phyloP scores from a whole-genome alignment of 306 rosid species.

The Elaeagnus macrophylla region DNA sequence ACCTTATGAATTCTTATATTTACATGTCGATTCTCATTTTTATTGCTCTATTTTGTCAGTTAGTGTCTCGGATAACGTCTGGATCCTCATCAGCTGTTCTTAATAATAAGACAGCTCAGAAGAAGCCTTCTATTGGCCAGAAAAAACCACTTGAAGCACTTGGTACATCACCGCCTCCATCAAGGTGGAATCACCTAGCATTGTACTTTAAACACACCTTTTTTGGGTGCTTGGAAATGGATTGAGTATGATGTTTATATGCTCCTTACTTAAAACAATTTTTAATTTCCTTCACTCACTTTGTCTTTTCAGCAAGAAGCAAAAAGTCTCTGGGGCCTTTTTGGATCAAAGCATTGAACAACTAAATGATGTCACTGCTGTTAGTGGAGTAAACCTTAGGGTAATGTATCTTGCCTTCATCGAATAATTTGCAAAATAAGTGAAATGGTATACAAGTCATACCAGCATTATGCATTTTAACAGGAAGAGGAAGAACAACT shows the following conservation, averaged over 20 bases:
- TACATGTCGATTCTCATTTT: background rate
- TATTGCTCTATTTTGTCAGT: slow-evolving; percentile 20
- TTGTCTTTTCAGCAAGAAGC: slow-evolving; percentile 63
- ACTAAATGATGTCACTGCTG: slow-evolving; percentile 92
- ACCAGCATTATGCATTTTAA: slow-evolving; percentile 11
- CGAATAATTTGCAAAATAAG: slow-evolving; percentile 3
- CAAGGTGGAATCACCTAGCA: slow-evolving; percentile 39
- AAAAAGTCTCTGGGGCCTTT: slow-evolving; percentile 71
- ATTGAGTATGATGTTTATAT: slow-evolving; percentile 7
- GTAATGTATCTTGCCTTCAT: slow-evolving; percentile 34
- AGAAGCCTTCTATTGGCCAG: slow-evolving; percentile 61
- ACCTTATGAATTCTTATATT: slow-evolving; percentile 1
- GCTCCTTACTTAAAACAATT: slow-evolving; percentile 9
- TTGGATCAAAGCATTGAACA: slow-evolving; percentile 83
- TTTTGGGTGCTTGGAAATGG: slow-evolving; percentile 2
- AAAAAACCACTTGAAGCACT: slow-evolving; percentile 80
- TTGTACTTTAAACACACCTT: background rate
- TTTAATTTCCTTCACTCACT: background rate
- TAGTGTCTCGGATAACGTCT: slow-evolving; percentile 45
- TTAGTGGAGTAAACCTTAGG: slow-evolving; percentile 97
- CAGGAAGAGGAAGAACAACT: slow-evolving; percentile 96
- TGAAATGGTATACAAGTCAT: slow-evolving; percentile 4
- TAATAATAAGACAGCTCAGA: slow-evolving; percentile 42
- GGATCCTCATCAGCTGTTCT: slow-evolving; percentile 33
- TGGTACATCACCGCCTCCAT: slow-evolving; percentile 76